Conservation (phyloP, 1,284 basidiomycete genomes). For the Irpex sp. region DNA sequence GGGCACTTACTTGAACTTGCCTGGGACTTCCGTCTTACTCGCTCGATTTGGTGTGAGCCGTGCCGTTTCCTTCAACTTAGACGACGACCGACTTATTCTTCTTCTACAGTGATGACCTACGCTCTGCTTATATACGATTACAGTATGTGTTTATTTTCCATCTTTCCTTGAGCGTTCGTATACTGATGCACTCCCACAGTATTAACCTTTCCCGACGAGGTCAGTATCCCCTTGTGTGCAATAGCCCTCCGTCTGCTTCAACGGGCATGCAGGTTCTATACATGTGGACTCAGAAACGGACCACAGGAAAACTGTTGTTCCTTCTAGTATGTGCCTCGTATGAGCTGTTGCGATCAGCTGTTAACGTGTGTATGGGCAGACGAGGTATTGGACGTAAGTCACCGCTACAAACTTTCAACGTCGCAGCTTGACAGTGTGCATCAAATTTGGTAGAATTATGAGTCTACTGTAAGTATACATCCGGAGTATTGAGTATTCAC, state of each 20-base stretch:
- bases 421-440: background rate
- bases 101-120: constrained; percentile 3
- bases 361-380: background rate
- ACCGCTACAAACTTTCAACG: too few species aligned
- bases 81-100: background rate
- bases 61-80: background rate
- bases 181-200: constrained; percentile 1
- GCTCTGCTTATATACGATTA: constrained; percentile 10
- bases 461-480: background rate
- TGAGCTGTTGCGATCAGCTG: background rate
- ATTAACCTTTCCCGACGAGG: constrained; percentile 10
- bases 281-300: background rate
- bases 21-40: constrained; percentile 5
- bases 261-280: background rate
- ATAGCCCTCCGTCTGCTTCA: background rate
- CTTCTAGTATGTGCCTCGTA: background rate
- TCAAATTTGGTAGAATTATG: background rate
- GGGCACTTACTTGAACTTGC: background rate
- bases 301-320: background rate
- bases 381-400: background rate
- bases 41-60: constrained; percentile 6
- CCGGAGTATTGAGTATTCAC: background rate
- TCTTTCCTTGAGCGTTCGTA: background rate
- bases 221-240: background rate
- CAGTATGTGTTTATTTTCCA: background rate